Evolutionary conservation across 2,329 filamentous ascomycete species (phyloP).

Genomic region (Scedosporium minutisporum): DNA sequence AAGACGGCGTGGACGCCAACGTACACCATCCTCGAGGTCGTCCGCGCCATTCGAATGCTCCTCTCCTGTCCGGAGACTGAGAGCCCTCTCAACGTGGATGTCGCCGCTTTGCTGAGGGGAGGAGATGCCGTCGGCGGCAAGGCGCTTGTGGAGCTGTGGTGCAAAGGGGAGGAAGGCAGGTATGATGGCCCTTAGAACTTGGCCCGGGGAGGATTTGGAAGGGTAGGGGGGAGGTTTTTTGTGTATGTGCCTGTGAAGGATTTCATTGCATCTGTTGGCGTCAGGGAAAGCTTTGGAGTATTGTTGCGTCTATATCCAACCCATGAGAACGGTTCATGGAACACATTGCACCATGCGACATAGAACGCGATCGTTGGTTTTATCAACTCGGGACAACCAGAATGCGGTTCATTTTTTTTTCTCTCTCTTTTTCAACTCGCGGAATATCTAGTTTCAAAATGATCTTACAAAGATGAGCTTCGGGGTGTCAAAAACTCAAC

Average conservation of each 20-base stretch:
- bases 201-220: not conserved
- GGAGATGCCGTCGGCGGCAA: slow-evolving; percentile 62
- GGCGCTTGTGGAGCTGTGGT: slow-evolving; percentile 64
- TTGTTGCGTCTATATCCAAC: not conserved
- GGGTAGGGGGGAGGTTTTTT: not conserved
- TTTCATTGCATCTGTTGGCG: slow-evolving; percentile 1
- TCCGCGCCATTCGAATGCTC: slow-evolving; percentile 64
- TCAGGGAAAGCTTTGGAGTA: not conserved
- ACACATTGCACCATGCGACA: not conserved
- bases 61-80: slow-evolving; percentile 59
- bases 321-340: not conserved
- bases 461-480: not conserved
- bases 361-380: not conserved
- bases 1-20: slow-evolving; percentile 73
- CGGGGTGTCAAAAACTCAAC: not conserved
- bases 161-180: slow-evolving; percentile 19
- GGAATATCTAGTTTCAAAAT: not conserved
- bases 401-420: not conserved
- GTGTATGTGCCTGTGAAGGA: not conserved
- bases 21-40: slow-evolving; percentile 67
- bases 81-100: slow-evolving; percentile 69
- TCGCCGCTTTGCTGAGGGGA: slow-evolving; percentile 58
- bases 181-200: slow-evolving; percentile 9
- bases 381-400: not conserved
- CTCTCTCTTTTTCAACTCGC: not conserved